Base-by-base conservation (phyloP, 306 rosid genomes). In the Cicer cuneatum region DNA sequence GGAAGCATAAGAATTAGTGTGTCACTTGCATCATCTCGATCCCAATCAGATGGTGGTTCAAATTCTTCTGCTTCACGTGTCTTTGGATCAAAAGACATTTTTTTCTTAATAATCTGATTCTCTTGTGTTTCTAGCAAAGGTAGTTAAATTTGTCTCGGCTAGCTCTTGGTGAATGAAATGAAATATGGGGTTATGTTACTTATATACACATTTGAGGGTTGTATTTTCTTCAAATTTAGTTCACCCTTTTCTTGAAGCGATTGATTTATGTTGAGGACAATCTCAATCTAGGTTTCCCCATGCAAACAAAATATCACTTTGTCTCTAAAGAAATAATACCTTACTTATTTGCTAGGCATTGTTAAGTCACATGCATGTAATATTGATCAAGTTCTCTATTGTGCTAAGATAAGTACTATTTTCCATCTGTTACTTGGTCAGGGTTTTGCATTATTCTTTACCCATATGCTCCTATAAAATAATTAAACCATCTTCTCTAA, bases 1-100 rank as follows among this genome's bases (percentile, higher is more conserved):
- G 84, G 78, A 80, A 83, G 73, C 74, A 71, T 18, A 52, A 83
- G 35, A 66, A 76, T 29, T 0, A 83, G 61, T 2, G 82, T 80
- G 61, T 66, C 66, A 76, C 77, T 80, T 24, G 7, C 43, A 37
- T 60, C 47, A 1, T 61, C 76, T 10, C 9, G 82, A 72, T 43
- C 71, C 82, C 84, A 76, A 45, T 83, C 75, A 60, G 3, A 37
- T 15, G 82, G 24, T 59, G 87, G 84, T 24, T 43, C 47, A 66
- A 71, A 71, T 0, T 71, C 82, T 14, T 68, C 46, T 0, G 65
- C 56, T 14, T 60, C 61, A 62, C 16, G 41, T 67, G 57, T 51
- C n/a, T 53, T 67, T 58, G 72, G 53, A 16, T 40, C 77, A 51
- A 49, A 12, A 1, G 84, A 18, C 84, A 85, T 80, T 29, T 48